Evolutionary conservation across 176 grass and related monocot genomes (phyloP), one percentile per base, ranked within the genome.

Genomic region (Ananas comosus): DNA sequence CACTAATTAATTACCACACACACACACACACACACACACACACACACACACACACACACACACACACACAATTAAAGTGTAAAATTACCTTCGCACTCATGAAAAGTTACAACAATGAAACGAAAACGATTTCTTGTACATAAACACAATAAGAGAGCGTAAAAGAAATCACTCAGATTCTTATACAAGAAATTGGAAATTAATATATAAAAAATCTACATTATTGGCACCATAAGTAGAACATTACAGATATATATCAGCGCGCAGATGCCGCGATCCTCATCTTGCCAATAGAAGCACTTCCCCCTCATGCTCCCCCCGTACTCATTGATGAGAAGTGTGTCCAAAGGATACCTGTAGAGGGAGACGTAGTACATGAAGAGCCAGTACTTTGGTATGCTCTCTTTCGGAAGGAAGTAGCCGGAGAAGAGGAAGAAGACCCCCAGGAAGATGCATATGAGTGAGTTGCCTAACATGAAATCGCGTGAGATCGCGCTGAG

Each of bases 321-420:
- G 75, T 89, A 96, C 86, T 96, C 81, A 72, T 96, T 96, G 63
- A 96, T 81, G 63, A 96, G 92, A 33, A 96, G 79, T 28, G 85
- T 58, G 74, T 96, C 92, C 13, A 96, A 71, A 17, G 92, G 86
- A 72, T 89, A 96, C 72, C 81, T 86, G 68, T 96, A 96, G 64
- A 84, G 87, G n/a, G 88, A 96, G 51, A 91, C 79, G 56, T 92
- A 83, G 88, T 92, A 92, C 88, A 96, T 92, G 76, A 96, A 96
- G 2, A 79, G 49, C 88, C 89, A 92, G 67, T 97, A 97, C 79
- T 80, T 90, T 51, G 82, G 89, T 65, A 92, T 97, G 73, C 82
- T 92, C 17, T 72, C 89, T 67, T 77, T 90, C 8, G 93, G 93
- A 19, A 92, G 89, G 79, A 97, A 97, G 78, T 97, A 97, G 2